Percentiles rank a stretch among this genome's conserved stretches.
Evolutionary conservation across 352 stramenopile species (phyloP).

Genomic region (Pythium aristosporum): DNA sequence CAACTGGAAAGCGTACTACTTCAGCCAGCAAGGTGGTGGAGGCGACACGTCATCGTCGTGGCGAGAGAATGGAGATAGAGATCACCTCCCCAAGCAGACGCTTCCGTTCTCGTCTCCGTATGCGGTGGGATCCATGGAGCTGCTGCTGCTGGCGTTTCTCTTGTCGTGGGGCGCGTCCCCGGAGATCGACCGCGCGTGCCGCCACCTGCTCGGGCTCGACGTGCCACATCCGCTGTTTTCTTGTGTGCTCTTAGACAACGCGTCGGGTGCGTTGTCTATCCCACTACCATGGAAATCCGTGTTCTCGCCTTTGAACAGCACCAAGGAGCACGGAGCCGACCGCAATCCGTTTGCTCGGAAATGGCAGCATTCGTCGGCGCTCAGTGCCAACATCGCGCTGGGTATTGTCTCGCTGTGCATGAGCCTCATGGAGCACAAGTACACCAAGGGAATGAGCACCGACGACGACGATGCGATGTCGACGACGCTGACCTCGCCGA

Average conservation of each 20-base stretch:
- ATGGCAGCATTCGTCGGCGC: conserved; percentile 73
- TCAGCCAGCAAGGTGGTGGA: conserved; percentile 25
- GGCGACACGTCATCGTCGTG: background rate
- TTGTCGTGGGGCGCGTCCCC: conserved; percentile 71
- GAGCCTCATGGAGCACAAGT: conserved; percentile 82
- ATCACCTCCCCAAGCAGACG: background rate
- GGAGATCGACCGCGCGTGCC: conserved; percentile 68
- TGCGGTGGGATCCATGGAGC: conserved; percentile 64
- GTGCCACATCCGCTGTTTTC: conserved; percentile 54
- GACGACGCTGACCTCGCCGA: conserved; percentile 31
- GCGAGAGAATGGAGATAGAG: background rate
- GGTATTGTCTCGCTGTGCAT: conserved; percentile 77
- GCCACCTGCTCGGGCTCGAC: conserved; percentile 53
- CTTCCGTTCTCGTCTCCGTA: conserved; percentile 40
- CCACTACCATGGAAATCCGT: conserved; percentile 58
- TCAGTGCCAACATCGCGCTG: conserved; percentile 66
- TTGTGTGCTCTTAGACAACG: conserved; percentile 57
- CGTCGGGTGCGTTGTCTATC: conserved; percentile 64
- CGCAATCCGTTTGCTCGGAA: conserved; percentile 49
- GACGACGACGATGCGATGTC: conserved; percentile 12
- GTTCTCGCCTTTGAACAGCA: conserved; percentile 9
- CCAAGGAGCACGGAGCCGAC: conserved; percentile 2
- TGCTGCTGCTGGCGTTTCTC: conserved; percentile 69
- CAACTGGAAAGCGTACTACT: conserved; percentile 68
- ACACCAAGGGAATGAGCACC: conserved; percentile 29